Conservation (phyloP, 2,329 filamentous ascomycete species). For the Neophaeococcomyces aloes region DNA sequence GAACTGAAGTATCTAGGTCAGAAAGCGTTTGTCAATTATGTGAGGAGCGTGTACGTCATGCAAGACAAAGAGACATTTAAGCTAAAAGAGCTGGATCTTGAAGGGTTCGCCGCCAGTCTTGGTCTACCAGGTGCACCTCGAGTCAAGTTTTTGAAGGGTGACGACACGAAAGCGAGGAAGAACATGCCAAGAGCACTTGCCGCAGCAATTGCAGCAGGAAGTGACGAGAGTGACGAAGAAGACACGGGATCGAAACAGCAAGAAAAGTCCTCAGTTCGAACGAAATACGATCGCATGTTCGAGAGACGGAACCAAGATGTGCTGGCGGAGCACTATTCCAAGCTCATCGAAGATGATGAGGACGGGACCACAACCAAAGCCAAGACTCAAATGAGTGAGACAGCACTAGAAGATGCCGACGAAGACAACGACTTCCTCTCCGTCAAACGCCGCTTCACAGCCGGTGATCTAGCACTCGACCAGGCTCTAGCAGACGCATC, state of each 20-base stretch:
- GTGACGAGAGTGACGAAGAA: constrained; percentile 37
- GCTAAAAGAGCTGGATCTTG: constrained; percentile 68
- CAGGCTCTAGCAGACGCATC: constrained; percentile 29
- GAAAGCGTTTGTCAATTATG: constrained; percentile 89
- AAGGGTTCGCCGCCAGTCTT: constrained; percentile 73
- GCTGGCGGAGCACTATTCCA: constrained; percentile 84
- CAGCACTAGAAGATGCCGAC: constrained; percentile 42
- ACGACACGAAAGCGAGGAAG: constrained; percentile 76
- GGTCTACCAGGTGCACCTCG: constrained; percentile 84
- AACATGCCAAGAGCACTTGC: constrained; percentile 65
- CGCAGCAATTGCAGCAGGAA: constrained; percentile 49
- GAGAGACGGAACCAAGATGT: constrained; percentile 94
- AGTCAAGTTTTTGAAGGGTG: constrained; percentile 81
- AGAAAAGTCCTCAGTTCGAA: constrained; percentile 66
- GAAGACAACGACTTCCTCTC: constrained; percentile 74
- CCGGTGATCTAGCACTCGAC: constrained; percentile 48
- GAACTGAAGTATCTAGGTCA: constrained; percentile 91
- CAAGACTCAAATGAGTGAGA: neutral
- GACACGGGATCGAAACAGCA: constrained; percentile 43
- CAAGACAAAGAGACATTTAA: constrained; percentile 89
- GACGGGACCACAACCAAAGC: constrained; percentile 26
- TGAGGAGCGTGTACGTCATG: constrained; percentile 73
- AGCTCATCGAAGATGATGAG: constrained; percentile 59
- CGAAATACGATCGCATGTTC: constrained; percentile 97
- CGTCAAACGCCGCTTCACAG: constrained; percentile 76